Conservation (phyloP, 768 basidiomycete genomes). For the Rhizopogon sp. region DNA sequence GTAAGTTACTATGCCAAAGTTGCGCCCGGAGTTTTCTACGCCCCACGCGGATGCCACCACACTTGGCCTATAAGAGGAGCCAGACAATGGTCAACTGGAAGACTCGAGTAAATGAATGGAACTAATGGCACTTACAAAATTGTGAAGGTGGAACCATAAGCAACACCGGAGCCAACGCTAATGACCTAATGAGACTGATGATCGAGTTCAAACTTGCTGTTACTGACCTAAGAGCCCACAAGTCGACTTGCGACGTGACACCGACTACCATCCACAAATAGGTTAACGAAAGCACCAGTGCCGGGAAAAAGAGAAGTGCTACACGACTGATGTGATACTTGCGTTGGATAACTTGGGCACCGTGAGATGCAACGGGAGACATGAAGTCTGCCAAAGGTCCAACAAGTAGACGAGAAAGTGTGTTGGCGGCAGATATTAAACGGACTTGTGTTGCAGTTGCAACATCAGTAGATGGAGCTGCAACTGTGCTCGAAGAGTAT, state of each 20-base stretch:
- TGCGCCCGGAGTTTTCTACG: slow-evolving; percentile 60
- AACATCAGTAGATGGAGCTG: slow-evolving; percentile 24
- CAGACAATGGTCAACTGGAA: neutral
- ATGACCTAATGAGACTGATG: neutral
- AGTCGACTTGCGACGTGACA: slow-evolving; percentile 40
- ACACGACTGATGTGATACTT: slow-evolving; percentile 59
- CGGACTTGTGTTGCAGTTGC: slow-evolving; percentile 62
- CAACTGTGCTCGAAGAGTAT: slow-evolving; percentile 5
- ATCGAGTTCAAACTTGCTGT: neutral
- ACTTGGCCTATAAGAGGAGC: slow-evolving; percentile 47
- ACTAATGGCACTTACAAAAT: slow-evolving; percentile 47
- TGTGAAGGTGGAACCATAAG: slow-evolving; percentile 70
- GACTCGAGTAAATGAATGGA: neutral
- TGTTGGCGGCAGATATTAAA: slow-evolving; percentile 66
- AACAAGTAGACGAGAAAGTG: slow-evolving; percentile 57
- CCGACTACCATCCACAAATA: slow-evolving; percentile 52
- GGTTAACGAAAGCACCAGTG: slow-evolving; percentile 42
- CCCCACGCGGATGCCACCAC: slow-evolving; percentile 74
- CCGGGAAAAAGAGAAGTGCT: slow-evolving; percentile 49
- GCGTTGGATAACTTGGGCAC: slow-evolving; percentile 31
- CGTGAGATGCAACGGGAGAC: slow-evolving; percentile 53
- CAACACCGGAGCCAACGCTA: slow-evolving; percentile 62
- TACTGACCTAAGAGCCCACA: slow-evolving; percentile 71
- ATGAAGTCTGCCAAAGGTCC: slow-evolving; percentile 71
- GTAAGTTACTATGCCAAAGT: slow-evolving; percentile 71